Conservation (phyloP, 768 basidiomycete species). For the Termitomyces sp. region DNA sequence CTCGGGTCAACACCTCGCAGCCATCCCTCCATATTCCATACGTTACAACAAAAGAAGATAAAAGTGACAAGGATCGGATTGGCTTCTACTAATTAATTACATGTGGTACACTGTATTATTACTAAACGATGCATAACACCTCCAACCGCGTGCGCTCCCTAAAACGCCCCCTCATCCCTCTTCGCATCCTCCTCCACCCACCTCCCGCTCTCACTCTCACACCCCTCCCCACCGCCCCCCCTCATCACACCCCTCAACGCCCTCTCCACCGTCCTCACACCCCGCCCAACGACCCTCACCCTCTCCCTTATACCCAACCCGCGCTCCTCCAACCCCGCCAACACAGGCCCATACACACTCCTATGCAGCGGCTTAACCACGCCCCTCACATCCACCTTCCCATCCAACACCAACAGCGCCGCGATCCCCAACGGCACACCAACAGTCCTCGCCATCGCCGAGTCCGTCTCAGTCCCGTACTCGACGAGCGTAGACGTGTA, state of each 20-base stretch:
- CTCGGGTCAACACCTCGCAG: conserved; percentile 43
- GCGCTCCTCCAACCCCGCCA: conserved; percentile 53
- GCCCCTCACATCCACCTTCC: conserved; percentile 46
- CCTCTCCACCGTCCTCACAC: not conserved
- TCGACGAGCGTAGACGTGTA: conserved; percentile 65
- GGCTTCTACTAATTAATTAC: not conserved
- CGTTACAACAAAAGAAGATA: conserved; percentile 30
- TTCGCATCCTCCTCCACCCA: not conserved
- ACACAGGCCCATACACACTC: conserved; percentile 58
- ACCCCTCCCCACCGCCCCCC: too few relatives aligned
- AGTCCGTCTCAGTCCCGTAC: conserved; percentile 48
- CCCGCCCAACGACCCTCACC: not conserved
- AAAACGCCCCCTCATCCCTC: not conserved
- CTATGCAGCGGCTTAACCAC: conserved; percentile 65
- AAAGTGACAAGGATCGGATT: too few relatives aligned
- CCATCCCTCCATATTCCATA: conserved; percentile 42
- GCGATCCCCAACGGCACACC: conserved; percentile 87
- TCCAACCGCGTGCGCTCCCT: not conserved
- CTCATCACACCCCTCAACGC: conserved; percentile 7
- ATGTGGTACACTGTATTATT: too few relatives aligned
- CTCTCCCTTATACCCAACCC: conserved; percentile 48
- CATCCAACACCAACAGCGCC: conserved; percentile 67
- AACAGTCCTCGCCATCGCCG: conserved; percentile 91
- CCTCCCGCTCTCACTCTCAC: not conserved
- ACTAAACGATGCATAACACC: too few relatives aligned